Evolutionary conservation across 2,329 filamentous ascomycete species (phyloP).

Genomic region (Neocatenulostroma microsporum): DNA sequence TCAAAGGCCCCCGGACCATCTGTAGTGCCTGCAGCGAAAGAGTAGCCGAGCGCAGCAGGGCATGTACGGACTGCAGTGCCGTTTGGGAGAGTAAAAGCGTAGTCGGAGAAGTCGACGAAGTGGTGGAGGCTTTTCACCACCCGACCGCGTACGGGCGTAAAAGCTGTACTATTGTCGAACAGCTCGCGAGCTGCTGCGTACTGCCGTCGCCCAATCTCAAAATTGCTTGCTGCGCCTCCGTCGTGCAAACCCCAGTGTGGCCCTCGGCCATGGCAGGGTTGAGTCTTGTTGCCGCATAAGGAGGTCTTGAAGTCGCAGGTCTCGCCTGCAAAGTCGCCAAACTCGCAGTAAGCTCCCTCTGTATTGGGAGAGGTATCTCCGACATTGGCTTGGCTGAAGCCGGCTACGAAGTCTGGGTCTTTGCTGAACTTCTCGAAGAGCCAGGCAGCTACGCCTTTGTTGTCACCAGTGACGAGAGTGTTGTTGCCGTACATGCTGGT

Average conservation of each 20-base stretch:
- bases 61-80: conserved; percentile 66
- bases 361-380: conserved; percentile 88
- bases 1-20: conserved; percentile 89
- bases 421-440: conserved; percentile 63
- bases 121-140: conserved; percentile 76
- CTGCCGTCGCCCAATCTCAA: conserved; percentile 68
- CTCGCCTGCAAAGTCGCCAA: conserved; percentile 56
- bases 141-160: conserved; percentile 51
- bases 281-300: conserved; percentile 67
- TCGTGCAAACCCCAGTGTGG: conserved; percentile 62
- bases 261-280: conserved; percentile 66
- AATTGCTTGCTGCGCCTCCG: conserved; percentile 58
- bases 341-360: conserved; percentile 81
- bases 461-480: conserved; percentile 85
- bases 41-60: conserved; percentile 80
- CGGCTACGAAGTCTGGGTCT: conserved; percentile 68
- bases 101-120: conserved; percentile 73
- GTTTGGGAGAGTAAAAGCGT: conserved; percentile 65
- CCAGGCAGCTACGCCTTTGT: conserved; percentile 87
- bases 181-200: conserved; percentile 53
- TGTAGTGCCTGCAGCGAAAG: conserved; percentile 85
- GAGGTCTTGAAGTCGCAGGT: conserved; percentile 72
- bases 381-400: conserved; percentile 86
- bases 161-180: conserved; percentile 42
- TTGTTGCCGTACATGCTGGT: conserved; percentile 90